These are phyloP conservation scores for Drosera spatulata DNA, from an alignment of 179 eudicot genomes.

Conservation along the genomic window DNA sequence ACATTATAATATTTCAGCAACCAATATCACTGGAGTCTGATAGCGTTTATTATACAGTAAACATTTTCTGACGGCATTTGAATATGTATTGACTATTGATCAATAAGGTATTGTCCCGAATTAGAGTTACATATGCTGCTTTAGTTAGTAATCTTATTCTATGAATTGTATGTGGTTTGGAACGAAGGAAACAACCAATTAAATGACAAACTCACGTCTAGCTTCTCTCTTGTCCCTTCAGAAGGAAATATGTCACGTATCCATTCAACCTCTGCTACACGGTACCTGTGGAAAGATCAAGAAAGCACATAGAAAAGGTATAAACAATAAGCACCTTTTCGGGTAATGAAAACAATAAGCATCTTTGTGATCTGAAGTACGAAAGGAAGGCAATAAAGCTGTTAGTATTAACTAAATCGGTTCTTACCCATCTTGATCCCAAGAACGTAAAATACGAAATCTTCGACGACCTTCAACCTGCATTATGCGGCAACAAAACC, in stretches of 20 bases:
- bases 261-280: conserved; percentile 95
- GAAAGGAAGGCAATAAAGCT: neutral
- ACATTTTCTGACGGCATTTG: too few relatives aligned
- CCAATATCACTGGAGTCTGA: too few relatives aligned
- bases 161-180: neutral
- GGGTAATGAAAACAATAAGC: too few relatives aligned
- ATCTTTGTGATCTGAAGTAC: too few relatives aligned
- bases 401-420: neutral
- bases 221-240: conserved; percentile 62
- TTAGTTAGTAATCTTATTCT: too few relatives aligned
- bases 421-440: conserved; percentile 99
- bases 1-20: too few relatives aligned
- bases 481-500: conserved; percentile 8
- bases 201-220: conserved; percentile 39
- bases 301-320: neutral
- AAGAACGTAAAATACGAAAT: conserved; percentile 65
- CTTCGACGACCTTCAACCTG: conserved; percentile 97
- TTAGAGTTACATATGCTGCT: too few relatives aligned
- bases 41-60: too few relatives aligned
- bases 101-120: too few relatives aligned
- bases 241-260: conserved; percentile 49
- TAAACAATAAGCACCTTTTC: too few relatives aligned
- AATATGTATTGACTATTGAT: too few relatives aligned
- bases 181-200: neutral
- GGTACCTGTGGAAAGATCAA: conserved; percentile 39